Evolutionary conservation across 345 rosid species (phyloP).

Genomic region (Gossypium turneri): DNA sequence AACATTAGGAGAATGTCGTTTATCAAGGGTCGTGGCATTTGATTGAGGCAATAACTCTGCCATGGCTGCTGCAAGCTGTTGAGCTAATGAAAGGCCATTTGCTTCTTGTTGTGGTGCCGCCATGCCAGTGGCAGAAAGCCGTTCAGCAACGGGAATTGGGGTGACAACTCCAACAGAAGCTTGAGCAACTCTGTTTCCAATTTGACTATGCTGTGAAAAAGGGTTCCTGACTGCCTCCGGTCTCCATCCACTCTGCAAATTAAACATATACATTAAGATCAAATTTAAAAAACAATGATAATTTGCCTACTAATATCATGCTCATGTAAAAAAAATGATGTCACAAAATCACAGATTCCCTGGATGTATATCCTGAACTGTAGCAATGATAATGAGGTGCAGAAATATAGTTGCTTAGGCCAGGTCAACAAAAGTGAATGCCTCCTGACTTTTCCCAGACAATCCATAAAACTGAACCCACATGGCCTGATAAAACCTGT

Average conservation of each 20-base stretch:
- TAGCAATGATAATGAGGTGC: not conserved
- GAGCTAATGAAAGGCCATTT: conserved; percentile 27
- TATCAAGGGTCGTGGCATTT: conserved; percentile 22
- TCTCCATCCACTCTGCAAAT: conserved; percentile 72
- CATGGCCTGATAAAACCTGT: not conserved
- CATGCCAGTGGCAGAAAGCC: conserved; percentile 13
- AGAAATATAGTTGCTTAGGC: not conserved
- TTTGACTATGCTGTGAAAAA: conserved; percentile 46
- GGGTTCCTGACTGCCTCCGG: conserved; percentile 56
- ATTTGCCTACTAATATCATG: not conserved
- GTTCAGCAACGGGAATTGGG: conserved; percentile 1
- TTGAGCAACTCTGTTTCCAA: conserved; percentile 28
- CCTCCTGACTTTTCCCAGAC: not conserved
- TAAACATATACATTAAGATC: not conserved
- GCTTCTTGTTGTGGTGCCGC: conserved; percentile 33
- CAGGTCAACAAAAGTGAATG: not conserved
- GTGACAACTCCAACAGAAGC: conserved; percentile 12
- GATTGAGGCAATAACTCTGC: conserved; percentile 29
- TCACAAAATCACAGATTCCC: not conserved
- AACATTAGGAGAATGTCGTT: conserved; percentile 18
- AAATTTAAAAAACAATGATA: not conserved
- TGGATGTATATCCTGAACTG: not conserved
- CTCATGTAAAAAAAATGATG: not conserved
- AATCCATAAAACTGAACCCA: not conserved
- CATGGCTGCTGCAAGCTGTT: conserved; percentile 35